phyloP scores from a whole-genome alignment of 139 green algal genomes.

The Trebouxia sp. region DNA sequence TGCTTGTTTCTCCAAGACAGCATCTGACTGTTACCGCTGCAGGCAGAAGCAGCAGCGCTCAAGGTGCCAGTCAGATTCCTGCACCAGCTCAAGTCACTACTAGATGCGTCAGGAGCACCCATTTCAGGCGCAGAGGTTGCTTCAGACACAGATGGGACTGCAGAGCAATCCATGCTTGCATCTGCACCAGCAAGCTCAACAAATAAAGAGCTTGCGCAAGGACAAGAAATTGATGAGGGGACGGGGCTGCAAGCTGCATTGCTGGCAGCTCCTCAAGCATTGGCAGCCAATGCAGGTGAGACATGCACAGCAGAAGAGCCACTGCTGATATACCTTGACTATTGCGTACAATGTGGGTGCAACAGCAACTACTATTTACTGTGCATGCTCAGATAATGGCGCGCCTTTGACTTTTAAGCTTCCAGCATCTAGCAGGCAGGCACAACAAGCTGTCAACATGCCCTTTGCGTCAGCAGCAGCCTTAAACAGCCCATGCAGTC shows the following conservation, averaged over 20 bases:
- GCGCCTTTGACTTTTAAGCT: too few species aligned
- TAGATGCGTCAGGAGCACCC: not conserved
- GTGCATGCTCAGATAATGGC: too few species aligned
- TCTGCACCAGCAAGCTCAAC: too few species aligned
- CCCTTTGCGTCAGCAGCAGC: too few species aligned
- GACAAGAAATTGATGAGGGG: not conserved
- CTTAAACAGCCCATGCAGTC: too few species aligned
- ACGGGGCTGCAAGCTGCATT: not conserved
- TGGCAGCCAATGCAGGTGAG: not conserved
- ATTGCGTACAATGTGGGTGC: too few species aligned
- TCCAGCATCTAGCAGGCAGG: too few species aligned
- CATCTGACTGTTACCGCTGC: constrained; percentile 34
- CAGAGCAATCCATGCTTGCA: not conserved
- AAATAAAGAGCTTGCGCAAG: not conserved
- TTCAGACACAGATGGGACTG: not conserved
- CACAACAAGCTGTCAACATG: too few species aligned
- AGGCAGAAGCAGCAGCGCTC: not conserved
- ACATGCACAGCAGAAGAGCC: too few species aligned
- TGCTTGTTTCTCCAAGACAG: too few species aligned
- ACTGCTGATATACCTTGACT: too few species aligned
- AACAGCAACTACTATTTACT: too few species aligned
- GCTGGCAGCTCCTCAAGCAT: not conserved
- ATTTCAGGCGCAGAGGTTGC: not conserved
- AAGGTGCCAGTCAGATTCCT: not conserved
- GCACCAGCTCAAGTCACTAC: not conserved